Evolutionary conservation across 116 monocot genomes (phyloP), one percentile per base, ranked within the genome.

Genomic region (Trichopus zeylanicus): DNA sequence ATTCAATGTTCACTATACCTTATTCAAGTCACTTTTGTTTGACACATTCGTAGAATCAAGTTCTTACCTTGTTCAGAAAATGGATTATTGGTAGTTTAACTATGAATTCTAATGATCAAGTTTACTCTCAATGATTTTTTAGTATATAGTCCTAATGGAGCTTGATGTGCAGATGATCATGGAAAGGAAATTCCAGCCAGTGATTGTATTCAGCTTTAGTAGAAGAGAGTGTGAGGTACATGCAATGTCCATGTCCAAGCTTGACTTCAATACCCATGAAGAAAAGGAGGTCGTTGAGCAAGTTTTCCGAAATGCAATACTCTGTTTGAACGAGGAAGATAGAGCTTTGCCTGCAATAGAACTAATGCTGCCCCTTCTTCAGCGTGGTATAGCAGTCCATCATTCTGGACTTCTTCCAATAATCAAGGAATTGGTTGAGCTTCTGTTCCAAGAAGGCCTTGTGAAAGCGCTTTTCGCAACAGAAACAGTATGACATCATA

Each of bases 391-490:
- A 75, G 98, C 98, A 31, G 98, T 98, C 51, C 98, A 98, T 57
- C 98, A 98, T 78, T 98, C 98, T 51, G 98, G 98, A 28, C 75
- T 98, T 60, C 91, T 98, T 51, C 98, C 98, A 23, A 78, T 98
- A 63, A 88, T 98, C 52, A 98, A 98, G 70, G 98, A 98, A 67
- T 65, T 98, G 58, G 98, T 98, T 46, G 98, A 98, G 64, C 85
- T 98, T 61, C 92, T 98, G 28, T 98, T 98, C 51, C 98, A 98
- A 67, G 98, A 98, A 80, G 98, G 98, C 42, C 92, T 91, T 75
- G 98, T 98, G 4, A 98, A 98, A 68, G 98, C 98, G 24, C 98
- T 98, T 61, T 98, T 98, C 83, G 98, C 98, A 21, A 98, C 98
- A 59, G 98, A 98, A 73, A 98, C 98, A 38, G 98, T 98, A 82